Conservation (phyloP, 2,329 filamentous ascomycete genomes). For the Lanzia echinophila region DNA sequence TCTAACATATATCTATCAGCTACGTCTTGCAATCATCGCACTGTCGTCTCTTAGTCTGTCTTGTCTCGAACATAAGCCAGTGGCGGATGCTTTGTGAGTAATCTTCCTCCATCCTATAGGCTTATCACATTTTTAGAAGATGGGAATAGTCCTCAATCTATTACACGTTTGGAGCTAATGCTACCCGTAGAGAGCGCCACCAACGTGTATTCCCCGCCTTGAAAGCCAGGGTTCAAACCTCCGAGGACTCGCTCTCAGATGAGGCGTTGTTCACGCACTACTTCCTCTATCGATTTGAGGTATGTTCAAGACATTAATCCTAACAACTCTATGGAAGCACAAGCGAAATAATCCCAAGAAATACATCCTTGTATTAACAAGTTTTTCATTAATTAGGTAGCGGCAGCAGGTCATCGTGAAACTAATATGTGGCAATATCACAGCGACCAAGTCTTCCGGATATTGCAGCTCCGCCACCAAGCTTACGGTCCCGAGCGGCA, state of each 20-base stretch:
- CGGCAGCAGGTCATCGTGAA: conserved; percentile 35
- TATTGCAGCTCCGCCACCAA: conserved; percentile 41
- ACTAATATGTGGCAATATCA: conserved; percentile 49
- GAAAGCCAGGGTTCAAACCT: conserved; percentile 37
- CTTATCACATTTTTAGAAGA: not conserved
- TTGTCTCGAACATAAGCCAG: conserved; percentile 10
- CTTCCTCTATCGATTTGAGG: conserved; percentile 51
- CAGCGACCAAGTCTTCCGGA: conserved; percentile 43
- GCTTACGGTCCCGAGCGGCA: conserved; percentile 39
- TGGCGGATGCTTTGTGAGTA: conserved; percentile 4
- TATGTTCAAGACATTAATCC: conserved; percentile 25
- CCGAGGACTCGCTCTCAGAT: conserved; percentile 47
- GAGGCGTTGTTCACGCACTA: conserved; percentile 50
- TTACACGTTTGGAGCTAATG: conserved; percentile 29
- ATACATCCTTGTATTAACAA: conserved; percentile 19
- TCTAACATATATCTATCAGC: not conserved
- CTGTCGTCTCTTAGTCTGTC: conserved; percentile 2
- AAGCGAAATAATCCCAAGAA: conserved; percentile 1
- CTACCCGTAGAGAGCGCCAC: conserved; percentile 48
- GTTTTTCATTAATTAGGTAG: conserved; percentile 31
- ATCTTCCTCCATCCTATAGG: conserved; percentile 11
- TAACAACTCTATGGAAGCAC: not conserved
- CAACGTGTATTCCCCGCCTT: conserved; percentile 45
- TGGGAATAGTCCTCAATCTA: not conserved
- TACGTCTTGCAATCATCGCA: conserved; percentile 2